These are phyloP conservation scores for Aspergillus sclerotialis DNA, from an alignment of 2,329 filamentous ascomycete species.

Conservation along the genomic window DNA sequence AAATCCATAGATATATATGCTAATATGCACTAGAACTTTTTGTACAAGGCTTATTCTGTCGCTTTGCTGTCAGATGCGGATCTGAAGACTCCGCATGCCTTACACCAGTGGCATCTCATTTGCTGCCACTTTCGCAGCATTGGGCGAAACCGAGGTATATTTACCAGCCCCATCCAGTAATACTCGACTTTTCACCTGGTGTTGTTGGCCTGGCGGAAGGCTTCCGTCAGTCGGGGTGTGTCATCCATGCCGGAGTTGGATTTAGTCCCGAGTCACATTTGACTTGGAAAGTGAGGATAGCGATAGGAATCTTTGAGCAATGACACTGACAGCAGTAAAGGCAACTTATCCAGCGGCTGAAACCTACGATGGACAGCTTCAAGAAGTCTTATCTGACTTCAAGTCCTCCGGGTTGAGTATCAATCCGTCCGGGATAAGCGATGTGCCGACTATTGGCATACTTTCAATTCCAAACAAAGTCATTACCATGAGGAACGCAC, in stretches of 20 bases:
- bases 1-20: too few relatives aligned
- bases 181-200: not conserved
- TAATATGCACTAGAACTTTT: too few relatives aligned
- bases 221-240: not conserved
- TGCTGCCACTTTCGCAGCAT: not conserved
- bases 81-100: not conserved
- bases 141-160: not conserved
- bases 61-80: not conserved
- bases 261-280: not conserved
- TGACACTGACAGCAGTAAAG: not conserved
- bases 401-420: not conserved
- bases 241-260: not conserved
- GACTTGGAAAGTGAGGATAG: conserved; percentile 1
- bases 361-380: not conserved
- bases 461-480: not conserved
- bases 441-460: not conserved
- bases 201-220: not conserved
- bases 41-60: conserved; percentile 1
- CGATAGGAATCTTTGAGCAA: too few relatives aligned
- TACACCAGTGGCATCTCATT: not conserved
- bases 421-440: not conserved
- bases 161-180: not conserved
- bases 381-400: not conserved
- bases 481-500: not conserved
- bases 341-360: not conserved